Percentiles rank a stretch among this genome's conserved stretches.
Conservation (phyloP, 225 moss, liverwort and hornwort species). For the Anthoceros angustus region DNA sequence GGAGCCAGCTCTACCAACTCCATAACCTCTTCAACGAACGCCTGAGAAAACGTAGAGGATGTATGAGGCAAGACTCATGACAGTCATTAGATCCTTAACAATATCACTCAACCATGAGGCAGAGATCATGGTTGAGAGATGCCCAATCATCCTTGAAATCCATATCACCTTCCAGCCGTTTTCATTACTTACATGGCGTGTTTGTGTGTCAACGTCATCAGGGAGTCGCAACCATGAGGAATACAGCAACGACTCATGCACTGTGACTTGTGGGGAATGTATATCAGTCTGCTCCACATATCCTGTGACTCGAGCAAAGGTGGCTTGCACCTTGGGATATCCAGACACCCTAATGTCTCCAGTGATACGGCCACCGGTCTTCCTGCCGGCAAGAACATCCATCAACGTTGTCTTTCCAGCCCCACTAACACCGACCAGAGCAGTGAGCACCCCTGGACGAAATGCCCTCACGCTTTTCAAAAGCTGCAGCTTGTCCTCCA, state of each 20-base stretch:
- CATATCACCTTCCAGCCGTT: no score
- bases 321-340: slow-evolving; percentile 20
- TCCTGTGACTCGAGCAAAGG: slow-evolving; percentile 31
- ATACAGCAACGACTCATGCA: slow-evolving; percentile 21
- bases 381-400: slow-evolving; percentile 36
- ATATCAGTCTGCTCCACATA: slow-evolving; percentile 39
- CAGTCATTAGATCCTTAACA: background rate
- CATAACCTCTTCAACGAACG: slow-evolving; percentile 29
- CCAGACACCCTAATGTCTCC: slow-evolving; percentile 33
- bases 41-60: slow-evolving; percentile 4
- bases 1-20: slow-evolving; percentile 25
- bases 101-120: background rate
- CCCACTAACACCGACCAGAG: slow-evolving; percentile 30
- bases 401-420: slow-evolving; percentile 35
- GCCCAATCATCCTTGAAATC: background rate
- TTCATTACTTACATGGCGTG: slow-evolving; percentile 12
- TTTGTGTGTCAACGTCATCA: slow-evolving; percentile 12
- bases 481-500: slow-evolving; percentile 19
- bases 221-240: slow-evolving; percentile 34
- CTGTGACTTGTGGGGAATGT: slow-evolving; percentile 30
- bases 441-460: slow-evolving; percentile 28
- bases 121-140: background rate
- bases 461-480: slow-evolving; percentile 24
- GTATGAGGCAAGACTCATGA: background rate
- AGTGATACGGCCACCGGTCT: slow-evolving; percentile 29